Base-by-base conservation (phyloP, 768 basidiomycete species). In the Lactarius indigo region DNA sequence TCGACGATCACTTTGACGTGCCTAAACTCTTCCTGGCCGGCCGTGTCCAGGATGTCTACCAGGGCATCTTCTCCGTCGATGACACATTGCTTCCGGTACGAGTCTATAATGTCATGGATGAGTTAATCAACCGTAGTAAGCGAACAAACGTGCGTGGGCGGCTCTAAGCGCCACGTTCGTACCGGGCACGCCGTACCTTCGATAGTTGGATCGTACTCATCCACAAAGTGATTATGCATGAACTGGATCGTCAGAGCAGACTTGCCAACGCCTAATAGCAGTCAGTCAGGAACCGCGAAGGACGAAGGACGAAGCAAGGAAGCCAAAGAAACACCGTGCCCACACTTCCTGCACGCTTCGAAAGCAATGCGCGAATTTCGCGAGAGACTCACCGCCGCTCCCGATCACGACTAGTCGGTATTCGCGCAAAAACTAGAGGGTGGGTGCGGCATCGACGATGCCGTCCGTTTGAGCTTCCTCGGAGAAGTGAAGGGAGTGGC, bases 331-430 rank as follows among this genome's bases (percentile, higher is more conserved):
- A 26, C 13, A 15, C 26, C 50, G 13, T 23, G 44, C 44, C 44
- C n/a, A 23, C 23, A n/a, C 42, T 4, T 6, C 6, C n/a, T 50
- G 47, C 23, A 23, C 47, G n/a, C 47, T 13, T 52, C 13, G 50
- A 52, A 13, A 26, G 50, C 26, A 50, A 15, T 52, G 23, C 37
- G 41, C 31, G 30, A 54, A 59, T 18, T 18, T 39, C 26, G 26
- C 23, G 37, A 42, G 37, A 18, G 30, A 76, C 85, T 74, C 64
- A 91, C 95, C 96, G 85, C 96, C 96, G 74, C 96, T 95, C 60
- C 96, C 96, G 68, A 98, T 94, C 69, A 98, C 96, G 72, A 98
- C 96, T 68, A 98, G 88, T 82, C 96, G 97, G 83, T 98, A 98
- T 77, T 98, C 96, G 72, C 95, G 84, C 78, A 98, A 80, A 81